Conservation (phyloP, 2,329 filamentous ascomycete species). For the Teratosphaeria zuluensis region DNA sequence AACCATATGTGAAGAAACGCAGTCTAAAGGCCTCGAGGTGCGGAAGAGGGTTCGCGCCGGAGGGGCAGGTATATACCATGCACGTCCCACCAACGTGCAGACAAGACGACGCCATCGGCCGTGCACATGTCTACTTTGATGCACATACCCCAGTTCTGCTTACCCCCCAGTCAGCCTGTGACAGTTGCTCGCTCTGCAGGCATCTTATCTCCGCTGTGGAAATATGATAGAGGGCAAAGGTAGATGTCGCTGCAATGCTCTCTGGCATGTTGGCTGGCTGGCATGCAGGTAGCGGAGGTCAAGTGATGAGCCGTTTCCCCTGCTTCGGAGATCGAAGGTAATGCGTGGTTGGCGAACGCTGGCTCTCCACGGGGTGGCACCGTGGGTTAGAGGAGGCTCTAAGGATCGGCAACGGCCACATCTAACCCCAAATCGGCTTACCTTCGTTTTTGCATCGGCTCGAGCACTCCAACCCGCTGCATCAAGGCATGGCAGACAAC, state of each 20-base stretch:
- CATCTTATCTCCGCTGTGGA: background rate
- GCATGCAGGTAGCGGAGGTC: too few relatives aligned
- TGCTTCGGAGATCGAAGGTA: background rate
- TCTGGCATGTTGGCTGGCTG: too few relatives aligned
- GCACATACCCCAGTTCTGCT: background rate
- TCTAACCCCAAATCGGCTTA: background rate
- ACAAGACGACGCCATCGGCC: background rate
- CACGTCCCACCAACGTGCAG: background rate
- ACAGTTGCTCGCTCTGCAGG: background rate
- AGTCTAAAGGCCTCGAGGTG: background rate
- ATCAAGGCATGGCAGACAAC: too few relatives aligned
- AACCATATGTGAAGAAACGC: background rate
- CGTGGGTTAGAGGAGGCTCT: background rate
- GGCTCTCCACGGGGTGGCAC: background rate
- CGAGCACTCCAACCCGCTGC: background rate
- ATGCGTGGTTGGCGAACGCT: background rate
- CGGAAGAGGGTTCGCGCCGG: background rate
- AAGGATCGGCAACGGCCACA: background rate
- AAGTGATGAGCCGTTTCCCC: background rate
- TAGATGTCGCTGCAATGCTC: background rate
- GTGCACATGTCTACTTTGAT: background rate
- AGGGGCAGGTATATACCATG: conserved; percentile 2
- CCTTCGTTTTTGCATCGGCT: background rate
- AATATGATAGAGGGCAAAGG: background rate
- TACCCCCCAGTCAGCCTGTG: background rate